phyloP scores from a whole-genome alignment of 2,329 filamentous ascomycete species.

The Rugonectria rugulosa region DNA sequence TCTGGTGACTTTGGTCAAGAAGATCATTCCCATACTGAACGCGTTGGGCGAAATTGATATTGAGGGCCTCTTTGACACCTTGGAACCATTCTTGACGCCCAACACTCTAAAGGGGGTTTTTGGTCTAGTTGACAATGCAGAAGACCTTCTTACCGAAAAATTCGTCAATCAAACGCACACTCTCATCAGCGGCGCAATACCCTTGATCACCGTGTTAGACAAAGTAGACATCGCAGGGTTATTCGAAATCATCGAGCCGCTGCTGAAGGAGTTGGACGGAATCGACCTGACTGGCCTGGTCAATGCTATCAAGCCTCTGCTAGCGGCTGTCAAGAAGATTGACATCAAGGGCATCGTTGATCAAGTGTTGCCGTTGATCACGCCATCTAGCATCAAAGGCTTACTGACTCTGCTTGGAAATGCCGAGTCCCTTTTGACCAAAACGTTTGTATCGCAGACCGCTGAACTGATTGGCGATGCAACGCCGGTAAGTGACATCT shows the following conservation, averaged over 20 bases:
- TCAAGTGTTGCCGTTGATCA: slow-evolving; percentile 49
- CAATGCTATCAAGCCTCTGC: slow-evolving; percentile 45
- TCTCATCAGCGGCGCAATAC: slow-evolving; percentile 47
- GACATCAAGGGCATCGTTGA: slow-evolving; percentile 48
- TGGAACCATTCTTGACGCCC: slow-evolving; percentile 47
- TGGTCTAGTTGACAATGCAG: slow-evolving; percentile 47
- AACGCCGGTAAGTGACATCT: slow-evolving; percentile 31
- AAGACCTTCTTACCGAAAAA: slow-evolving; percentile 46
- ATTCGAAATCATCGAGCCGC: slow-evolving; percentile 44
- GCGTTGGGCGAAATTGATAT: slow-evolving; percentile 44
- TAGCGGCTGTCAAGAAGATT: slow-evolving; percentile 48
- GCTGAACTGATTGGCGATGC: slow-evolving; percentile 48
- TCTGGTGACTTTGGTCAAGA: slow-evolving; percentile 38
- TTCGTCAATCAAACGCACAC: slow-evolving; percentile 53
- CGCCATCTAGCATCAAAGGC: slow-evolving; percentile 47
- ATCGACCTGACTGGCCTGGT: slow-evolving; percentile 47
- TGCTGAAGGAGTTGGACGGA: slow-evolving; percentile 45
- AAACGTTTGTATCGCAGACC: slow-evolving; percentile 51
- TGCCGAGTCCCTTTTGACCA: slow-evolving; percentile 47
- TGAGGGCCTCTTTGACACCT: slow-evolving; percentile 41
- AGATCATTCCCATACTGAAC: slow-evolving; percentile 43
- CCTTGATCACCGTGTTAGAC: slow-evolving; percentile 45
- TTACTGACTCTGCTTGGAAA: slow-evolving; percentile 48
- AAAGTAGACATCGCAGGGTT: slow-evolving; percentile 49
- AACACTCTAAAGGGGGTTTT: slow-evolving; percentile 45